These are phyloP conservation scores for Cordyceps cateniannulata DNA, from an alignment of 2,329 filamentous ascomycete genomes.

Conservation along the genomic window DNA sequence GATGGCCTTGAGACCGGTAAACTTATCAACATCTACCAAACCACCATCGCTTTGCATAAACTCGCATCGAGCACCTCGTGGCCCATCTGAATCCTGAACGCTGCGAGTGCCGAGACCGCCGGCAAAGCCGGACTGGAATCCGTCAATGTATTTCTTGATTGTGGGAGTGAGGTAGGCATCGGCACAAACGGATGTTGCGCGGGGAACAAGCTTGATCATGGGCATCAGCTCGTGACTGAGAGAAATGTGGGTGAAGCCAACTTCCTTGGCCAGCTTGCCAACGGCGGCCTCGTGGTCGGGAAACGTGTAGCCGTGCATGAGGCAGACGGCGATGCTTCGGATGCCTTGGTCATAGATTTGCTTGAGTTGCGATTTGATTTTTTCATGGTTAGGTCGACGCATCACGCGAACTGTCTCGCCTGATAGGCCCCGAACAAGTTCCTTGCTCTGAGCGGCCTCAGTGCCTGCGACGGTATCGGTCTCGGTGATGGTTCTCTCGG, in stretches of 20 bases:
- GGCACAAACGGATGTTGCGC: conserved; percentile 37
- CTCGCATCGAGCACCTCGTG: conserved; percentile 73
- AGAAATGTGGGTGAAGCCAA: conserved; percentile 71
- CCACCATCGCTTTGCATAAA: conserved; percentile 91
- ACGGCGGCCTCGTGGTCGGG: conserved; percentile 77
- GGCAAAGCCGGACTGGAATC: conserved; percentile 73
- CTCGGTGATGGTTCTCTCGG: conserved; percentile 50
- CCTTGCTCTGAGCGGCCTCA: conserved; percentile 42
- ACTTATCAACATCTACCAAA: conserved; percentile 67
- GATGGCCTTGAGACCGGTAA: conserved; percentile 80
- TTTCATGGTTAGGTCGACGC: conserved; percentile 47
- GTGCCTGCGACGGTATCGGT: conserved; percentile 49
- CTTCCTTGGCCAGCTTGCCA: conserved; percentile 67
- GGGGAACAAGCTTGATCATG: conserved; percentile 38
- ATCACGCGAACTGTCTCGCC: conserved; percentile 65
- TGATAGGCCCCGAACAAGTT: conserved; percentile 60
- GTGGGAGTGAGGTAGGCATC: conserved; percentile 39
- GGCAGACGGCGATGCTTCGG: conserved; percentile 76
- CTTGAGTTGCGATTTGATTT: conserved; percentile 53
- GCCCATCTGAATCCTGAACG: conserved; percentile 58
- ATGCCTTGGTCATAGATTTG: conserved; percentile 60
- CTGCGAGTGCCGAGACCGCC: conserved; percentile 73
- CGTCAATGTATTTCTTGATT: conserved; percentile 48
- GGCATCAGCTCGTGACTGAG: conserved; percentile 35
- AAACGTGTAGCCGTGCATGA: conserved; percentile 92